Conservation (phyloP, 108 stramenopile genomes). For the Seminavis robusta region DNA sequence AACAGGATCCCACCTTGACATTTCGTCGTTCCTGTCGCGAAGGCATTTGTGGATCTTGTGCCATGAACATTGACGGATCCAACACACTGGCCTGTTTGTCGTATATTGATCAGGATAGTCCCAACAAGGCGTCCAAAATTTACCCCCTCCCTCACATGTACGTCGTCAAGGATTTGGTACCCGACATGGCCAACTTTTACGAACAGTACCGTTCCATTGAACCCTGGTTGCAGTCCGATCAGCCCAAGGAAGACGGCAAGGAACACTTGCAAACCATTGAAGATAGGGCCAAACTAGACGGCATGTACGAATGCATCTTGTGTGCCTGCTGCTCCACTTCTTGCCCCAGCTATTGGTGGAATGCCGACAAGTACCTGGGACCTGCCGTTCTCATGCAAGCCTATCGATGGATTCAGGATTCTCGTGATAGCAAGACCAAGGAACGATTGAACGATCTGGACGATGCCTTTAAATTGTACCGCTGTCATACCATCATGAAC, state of each 20-base stretch:
- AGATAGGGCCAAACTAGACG: conserved; percentile 92
- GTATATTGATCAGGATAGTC: conserved; percentile 78
- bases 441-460: conserved; percentile 92
- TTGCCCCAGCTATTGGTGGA: conserved; percentile 99
- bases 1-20: conserved; percentile 94
- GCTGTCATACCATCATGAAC: conserved; percentile 99
- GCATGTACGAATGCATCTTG: conserved; percentile 99
- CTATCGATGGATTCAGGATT: conserved; percentile 96
- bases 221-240: conserved; percentile 93
- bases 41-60: conserved; percentile 97
- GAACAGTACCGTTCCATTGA: conserved; percentile 97
- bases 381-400: conserved; percentile 98
- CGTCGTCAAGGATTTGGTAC: conserved; percentile 97
- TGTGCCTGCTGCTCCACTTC: conserved; percentile 98
- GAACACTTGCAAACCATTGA: conserved; percentile 89
- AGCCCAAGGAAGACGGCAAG: conserved; percentile 68
- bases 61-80: conserved; percentile 98
- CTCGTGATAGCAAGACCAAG: conserved; percentile 84
- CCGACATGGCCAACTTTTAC: conserved; percentile 98
- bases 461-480: conserved; percentile 96
- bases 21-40: conserved; percentile 98
- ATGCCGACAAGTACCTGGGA: conserved; percentile 94
- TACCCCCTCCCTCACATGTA: conserved; percentile 99
- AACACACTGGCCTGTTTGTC: conserved; percentile 95
- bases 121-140: conserved; percentile 77